These are phyloP conservation scores for Antrodiella citrinella DNA, from an alignment of 768 basidiomycete genomes.

Conservation along the genomic window DNA sequence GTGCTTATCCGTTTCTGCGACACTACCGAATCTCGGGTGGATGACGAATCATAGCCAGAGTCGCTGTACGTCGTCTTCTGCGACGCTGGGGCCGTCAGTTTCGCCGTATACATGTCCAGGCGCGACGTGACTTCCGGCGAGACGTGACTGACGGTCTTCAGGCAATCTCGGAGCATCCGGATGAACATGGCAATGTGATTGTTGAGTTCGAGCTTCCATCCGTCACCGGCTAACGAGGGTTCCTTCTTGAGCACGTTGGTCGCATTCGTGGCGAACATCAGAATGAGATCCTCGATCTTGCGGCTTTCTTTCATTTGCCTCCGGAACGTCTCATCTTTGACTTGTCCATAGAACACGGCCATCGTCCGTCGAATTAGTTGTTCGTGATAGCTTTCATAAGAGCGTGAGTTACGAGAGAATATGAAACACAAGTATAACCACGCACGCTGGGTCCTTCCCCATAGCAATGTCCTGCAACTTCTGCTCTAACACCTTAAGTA, in stretches of 20 bases:
- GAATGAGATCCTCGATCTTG: slow-evolving; percentile 94
- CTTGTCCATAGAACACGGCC: slow-evolving; percentile 89
- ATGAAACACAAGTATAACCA: slow-evolving; percentile 12
- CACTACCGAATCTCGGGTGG: slow-evolving; percentile 46
- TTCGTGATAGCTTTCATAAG: slow-evolving; percentile 87
- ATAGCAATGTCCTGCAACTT: slow-evolving; percentile 88
- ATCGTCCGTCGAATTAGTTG: slow-evolving; percentile 84
- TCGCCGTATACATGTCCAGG: slow-evolving; percentile 77
- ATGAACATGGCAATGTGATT: slow-evolving; percentile 89
- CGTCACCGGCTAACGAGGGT: slow-evolving; percentile 71
- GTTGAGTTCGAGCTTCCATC: slow-evolving; percentile 91
- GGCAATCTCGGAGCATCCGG: slow-evolving; percentile 73
- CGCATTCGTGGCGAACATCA: slow-evolving; percentile 91
- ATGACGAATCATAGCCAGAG: slow-evolving; percentile 60
- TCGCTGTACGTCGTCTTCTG: slow-evolving; percentile 38
- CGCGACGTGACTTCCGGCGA: slow-evolving; percentile 76
- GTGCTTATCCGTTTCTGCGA: slow-evolving; percentile 28
- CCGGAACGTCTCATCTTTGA: slow-evolving; percentile 77
- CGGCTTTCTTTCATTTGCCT: slow-evolving; percentile 92
- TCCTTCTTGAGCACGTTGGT: slow-evolving; percentile 86
- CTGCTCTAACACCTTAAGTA: slow-evolving; percentile 84
- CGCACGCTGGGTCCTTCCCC: slow-evolving; percentile 86
- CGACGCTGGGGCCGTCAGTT: slow-evolving; percentile 43
- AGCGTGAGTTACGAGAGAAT: slow-evolving; percentile 1
- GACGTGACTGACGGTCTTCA: slow-evolving; percentile 66